phyloP scores from a whole-genome alignment of 305 asterid genomes.

The Fraxinus baroniana region DNA sequence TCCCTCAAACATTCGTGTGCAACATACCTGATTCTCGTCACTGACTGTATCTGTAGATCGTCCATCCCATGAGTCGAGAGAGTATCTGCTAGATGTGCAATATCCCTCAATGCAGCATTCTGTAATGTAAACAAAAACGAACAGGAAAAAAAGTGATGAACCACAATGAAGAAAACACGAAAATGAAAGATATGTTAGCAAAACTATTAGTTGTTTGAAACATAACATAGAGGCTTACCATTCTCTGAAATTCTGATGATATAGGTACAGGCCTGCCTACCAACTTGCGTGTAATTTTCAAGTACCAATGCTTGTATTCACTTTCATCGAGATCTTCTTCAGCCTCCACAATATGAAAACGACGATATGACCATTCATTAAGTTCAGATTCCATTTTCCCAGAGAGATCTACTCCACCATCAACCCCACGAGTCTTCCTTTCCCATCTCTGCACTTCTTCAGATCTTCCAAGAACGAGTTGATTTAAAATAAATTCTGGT shows the following conservation, averaged over 20 bases:
- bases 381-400: constrained; percentile 87
- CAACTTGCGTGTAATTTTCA: constrained; percentile 63
- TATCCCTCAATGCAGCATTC: constrained; percentile 80
- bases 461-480: constrained; percentile 86
- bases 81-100: constrained; percentile 70
- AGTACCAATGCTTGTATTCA: constrained; percentile 84
- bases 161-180: not conserved
- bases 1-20: constrained; percentile 82
- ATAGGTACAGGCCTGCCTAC: constrained; percentile 86
- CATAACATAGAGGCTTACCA: constrained; percentile 48
- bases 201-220: constrained; percentile 7
- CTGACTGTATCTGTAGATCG: constrained; percentile 65
- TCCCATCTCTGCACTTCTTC: constrained; percentile 88
- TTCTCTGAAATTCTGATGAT: constrained; percentile 82
- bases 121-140: constrained; percentile 21
- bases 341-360: constrained; percentile 71
- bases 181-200: not conserved
- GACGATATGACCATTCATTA: constrained; percentile 79
- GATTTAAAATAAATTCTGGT: constrained; percentile 66
- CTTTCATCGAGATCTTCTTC: constrained; percentile 82
- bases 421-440: constrained; percentile 95
- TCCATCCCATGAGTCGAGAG: constrained; percentile 87
- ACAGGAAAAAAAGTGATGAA: not conserved
- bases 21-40: constrained; percentile 64
- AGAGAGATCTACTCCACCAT: constrained; percentile 82